Conservation (phyloP, 768 basidiomycete genomes). For the Trichaptum fuscoviolaceum region DNA sequence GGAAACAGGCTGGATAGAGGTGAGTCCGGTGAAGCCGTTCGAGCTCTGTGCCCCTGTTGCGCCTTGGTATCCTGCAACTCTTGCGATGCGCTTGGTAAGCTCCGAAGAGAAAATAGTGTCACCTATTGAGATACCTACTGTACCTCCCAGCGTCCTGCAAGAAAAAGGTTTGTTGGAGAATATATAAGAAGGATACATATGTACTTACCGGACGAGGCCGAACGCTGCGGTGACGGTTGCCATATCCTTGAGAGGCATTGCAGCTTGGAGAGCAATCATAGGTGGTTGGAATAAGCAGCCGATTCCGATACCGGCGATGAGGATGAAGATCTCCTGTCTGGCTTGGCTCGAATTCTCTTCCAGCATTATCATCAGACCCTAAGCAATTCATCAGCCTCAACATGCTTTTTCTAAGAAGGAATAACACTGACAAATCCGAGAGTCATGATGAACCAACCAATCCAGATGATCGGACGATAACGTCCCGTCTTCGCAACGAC, state of each 20-base stretch:
- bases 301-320: constrained; percentile 61
- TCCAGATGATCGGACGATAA: constrained; percentile 5
- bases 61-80: constrained; percentile 1
- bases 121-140: constrained; percentile 68
- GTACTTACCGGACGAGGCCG: constrained; percentile 15
- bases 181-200: background rate
- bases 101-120: constrained; percentile 58
- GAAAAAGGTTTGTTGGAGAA: background rate
- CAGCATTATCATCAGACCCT: constrained; percentile 14
- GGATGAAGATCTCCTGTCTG: constrained; percentile 54
- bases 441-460: constrained; percentile 4
- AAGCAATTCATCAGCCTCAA: constrained; percentile 12
- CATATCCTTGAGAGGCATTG: constrained; percentile 28
- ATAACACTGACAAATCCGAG: background rate
- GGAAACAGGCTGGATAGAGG: constrained; percentile 20
- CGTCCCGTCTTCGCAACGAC: constrained; percentile 4
- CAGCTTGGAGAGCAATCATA: constrained; percentile 21
- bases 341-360: constrained; percentile 26
- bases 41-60: too few relatives aligned
- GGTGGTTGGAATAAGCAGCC: constrained; percentile 54
- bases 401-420: background rate
- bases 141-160: constrained; percentile 61
- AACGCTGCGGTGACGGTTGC: constrained; percentile 24
- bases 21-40: background rate
- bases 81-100: constrained; percentile 11